These are phyloP conservation scores for Aspergillus fijiensis DNA, from an alignment of 2,329 filamentous ascomycete genomes.

Conservation along the genomic window DNA sequence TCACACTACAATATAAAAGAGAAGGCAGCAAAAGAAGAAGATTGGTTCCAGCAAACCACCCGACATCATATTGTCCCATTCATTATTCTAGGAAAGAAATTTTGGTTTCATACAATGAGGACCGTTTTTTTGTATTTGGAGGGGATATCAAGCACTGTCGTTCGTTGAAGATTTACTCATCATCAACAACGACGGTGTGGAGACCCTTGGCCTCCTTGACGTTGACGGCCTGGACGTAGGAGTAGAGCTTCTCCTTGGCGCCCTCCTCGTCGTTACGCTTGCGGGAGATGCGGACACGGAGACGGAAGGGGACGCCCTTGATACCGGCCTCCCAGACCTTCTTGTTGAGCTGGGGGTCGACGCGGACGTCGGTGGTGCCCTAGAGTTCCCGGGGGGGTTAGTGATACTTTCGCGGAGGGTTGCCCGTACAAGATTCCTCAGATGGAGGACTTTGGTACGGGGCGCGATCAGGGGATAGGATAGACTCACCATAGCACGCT, in stretches of 20 bases:
- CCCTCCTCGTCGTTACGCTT: conserved; percentile 99
- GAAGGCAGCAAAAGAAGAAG: not conserved
- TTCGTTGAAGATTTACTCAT: conserved; percentile 48
- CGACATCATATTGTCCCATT: not conserved
- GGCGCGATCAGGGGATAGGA: not conserved
- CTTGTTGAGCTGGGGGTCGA: conserved; percentile 99
- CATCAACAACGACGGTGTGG: conserved; percentile 81
- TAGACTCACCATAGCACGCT: conserved; percentile 87
- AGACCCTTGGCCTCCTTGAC: conserved; percentile 99
- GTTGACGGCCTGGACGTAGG: conserved; percentile 99
- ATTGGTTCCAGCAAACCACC: conserved; percentile 10
- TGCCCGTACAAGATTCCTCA: too few relatives aligned
- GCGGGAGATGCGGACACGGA: conserved; percentile 97
- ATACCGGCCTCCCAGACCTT: conserved; percentile 99
- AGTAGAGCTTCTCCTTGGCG: conserved; percentile 99
- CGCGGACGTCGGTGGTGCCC: conserved; percentile 94
- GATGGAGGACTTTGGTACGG: too few relatives aligned
- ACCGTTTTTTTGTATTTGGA: not conserved
- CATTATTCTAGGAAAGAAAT: not conserved
- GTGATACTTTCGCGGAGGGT: too few relatives aligned
- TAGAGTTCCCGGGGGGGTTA: conserved; percentile 39
- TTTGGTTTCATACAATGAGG: not conserved
- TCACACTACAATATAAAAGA: too few relatives aligned
- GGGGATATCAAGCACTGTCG: not conserved
- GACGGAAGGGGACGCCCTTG: conserved; percentile 97